phyloP scores from a whole-genome alignment of 441 rosid genomes.

The Erysimum cheiri region DNA sequence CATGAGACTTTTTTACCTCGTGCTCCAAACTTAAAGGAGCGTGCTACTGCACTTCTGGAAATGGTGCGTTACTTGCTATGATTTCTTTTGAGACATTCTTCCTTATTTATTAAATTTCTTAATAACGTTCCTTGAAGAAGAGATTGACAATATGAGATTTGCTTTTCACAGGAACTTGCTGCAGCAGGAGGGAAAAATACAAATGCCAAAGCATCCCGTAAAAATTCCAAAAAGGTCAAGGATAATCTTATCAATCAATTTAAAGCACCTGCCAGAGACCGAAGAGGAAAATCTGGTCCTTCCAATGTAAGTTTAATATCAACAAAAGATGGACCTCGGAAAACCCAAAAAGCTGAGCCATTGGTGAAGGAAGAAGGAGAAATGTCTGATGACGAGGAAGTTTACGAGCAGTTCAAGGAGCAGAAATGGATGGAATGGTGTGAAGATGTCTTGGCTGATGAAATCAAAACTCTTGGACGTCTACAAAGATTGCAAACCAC shows the following conservation, averaged over 20 bases:
- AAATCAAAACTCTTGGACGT: conserved; percentile 82
- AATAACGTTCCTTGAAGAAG: conserved; percentile 2
- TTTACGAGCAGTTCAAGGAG: conserved; percentile 95
- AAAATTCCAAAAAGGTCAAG: conserved; percentile 70
- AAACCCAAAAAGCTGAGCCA: conserved; percentile 69
- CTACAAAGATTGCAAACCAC: conserved; percentile 89
- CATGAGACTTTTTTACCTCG: conserved; percentile 99
- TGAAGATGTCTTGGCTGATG: conserved; percentile 85
- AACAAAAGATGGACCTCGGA: conserved; percentile 61
- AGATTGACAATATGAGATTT: conserved; percentile 24
- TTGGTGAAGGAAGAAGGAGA: conserved; percentile 97
- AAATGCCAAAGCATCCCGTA: conserved; percentile 70
- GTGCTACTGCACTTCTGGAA: conserved; percentile 95
- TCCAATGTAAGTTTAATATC: conserved; percentile 47
- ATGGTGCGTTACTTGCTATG: conserved; percentile 61
- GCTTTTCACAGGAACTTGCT: conserved; percentile 71
- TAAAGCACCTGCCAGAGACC: conserved; percentile 54
- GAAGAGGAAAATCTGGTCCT: conserved; percentile 61
- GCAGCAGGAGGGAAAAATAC: conserved; percentile 76
- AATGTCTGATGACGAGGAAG: conserved; percentile 95
- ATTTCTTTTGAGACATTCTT: background rate
- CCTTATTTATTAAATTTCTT: background rate
- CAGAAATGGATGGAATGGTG: conserved; percentile 99
- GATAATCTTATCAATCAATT: conserved; percentile 55
- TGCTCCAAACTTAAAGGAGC: conserved; percentile 96